Evolutionary conservation across 2,329 filamentous ascomycete genomes (phyloP).

Genomic region (Thermothelomyces thermophilus): DNA sequence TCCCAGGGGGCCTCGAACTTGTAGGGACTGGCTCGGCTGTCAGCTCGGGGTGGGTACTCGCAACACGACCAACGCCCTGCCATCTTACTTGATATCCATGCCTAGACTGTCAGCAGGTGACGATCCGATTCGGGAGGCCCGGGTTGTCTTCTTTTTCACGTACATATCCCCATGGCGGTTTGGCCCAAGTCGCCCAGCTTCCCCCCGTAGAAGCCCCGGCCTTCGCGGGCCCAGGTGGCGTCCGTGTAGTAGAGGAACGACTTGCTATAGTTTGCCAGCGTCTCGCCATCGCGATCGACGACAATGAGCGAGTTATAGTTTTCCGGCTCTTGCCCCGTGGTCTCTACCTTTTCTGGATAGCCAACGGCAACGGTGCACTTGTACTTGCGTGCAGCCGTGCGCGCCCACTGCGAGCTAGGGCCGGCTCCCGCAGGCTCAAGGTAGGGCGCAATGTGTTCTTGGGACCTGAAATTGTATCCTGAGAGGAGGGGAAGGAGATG

Average conservation of each 20-base stretch:
- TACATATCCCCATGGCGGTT: slow-evolving; percentile 52
- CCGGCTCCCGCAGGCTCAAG: slow-evolving; percentile 63
- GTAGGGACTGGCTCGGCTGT: slow-evolving; percentile 38
- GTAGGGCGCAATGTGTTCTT: slow-evolving; percentile 59
- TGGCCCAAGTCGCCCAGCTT: slow-evolving; percentile 43
- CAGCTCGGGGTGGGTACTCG: no score
- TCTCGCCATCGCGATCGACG: slow-evolving; percentile 52
- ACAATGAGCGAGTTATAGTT: slow-evolving; percentile 52
- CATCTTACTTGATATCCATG: slow-evolving; percentile 55
- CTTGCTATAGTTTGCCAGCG: slow-evolving; percentile 55
- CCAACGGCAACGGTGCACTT: slow-evolving; percentile 63
- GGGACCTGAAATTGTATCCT: slow-evolving; percentile 73
- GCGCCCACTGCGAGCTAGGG: slow-evolving; percentile 64
- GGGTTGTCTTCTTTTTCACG: neutral
- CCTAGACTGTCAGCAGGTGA: slow-evolving; percentile 23
- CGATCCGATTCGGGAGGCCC: neutral
- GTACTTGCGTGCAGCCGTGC: slow-evolving; percentile 56
- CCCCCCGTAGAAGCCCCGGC: slow-evolving; percentile 44
- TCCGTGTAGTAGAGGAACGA: slow-evolving; percentile 53
- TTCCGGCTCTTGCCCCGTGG: slow-evolving; percentile 26
- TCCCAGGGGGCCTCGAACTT: slow-evolving; percentile 42
- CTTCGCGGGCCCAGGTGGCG: slow-evolving; percentile 55
- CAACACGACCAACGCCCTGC: no score
- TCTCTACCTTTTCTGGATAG: slow-evolving; percentile 63
- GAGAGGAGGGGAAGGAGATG: no score